Evolutionary conservation across 441 rosid species (phyloP).

Genomic region (Biscutella laevigata): DNA sequence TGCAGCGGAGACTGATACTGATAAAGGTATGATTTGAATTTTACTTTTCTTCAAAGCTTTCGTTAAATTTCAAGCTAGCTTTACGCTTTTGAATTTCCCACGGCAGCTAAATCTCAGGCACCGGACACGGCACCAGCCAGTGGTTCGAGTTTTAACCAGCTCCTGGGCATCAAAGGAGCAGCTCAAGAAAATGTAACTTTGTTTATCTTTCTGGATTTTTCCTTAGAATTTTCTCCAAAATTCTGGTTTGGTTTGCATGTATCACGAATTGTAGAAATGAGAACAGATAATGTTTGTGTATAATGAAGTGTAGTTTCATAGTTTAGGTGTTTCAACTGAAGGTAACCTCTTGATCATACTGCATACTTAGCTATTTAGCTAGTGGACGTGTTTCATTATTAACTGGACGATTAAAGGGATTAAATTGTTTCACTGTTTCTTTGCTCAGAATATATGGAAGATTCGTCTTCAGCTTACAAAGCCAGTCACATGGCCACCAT

Average conservation of each 20-base stretch:
- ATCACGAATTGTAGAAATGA: neutral
- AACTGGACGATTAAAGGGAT: too few relatives aligned
- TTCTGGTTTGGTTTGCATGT: neutral
- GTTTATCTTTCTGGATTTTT: neutral
- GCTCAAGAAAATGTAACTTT: conserved; percentile 68
- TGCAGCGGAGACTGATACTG: conserved; percentile 76
- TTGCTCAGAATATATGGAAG: conserved; percentile 86
- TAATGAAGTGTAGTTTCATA: too few relatives aligned
- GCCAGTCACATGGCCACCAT: conserved; percentile 98
- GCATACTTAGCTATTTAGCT: neutral
- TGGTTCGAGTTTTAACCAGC: conserved; percentile 88
- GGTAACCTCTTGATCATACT: too few relatives aligned
- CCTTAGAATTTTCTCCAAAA: neutral
- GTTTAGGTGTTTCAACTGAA: too few relatives aligned
- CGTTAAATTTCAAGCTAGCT: neutral
- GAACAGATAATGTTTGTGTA: too few relatives aligned
- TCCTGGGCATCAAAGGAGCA: conserved; percentile 96
- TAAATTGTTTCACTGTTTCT: too few relatives aligned
- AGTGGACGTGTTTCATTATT: too few relatives aligned
- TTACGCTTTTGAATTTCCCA: neutral
- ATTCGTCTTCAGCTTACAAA: conserved; percentile 94
- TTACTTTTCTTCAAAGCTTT: neutral
- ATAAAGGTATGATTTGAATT: conserved; percentile 42
- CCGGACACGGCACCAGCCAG: conserved; percentile 67
- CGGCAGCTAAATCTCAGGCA: conserved; percentile 48